A percentile compares a stretch with the other conserved stretches of the same genome.
Conservation (phyloP, 225 moss, liverwort and hornwort genomes). For the Bryoerythrophyllum caledonicum region DNA sequence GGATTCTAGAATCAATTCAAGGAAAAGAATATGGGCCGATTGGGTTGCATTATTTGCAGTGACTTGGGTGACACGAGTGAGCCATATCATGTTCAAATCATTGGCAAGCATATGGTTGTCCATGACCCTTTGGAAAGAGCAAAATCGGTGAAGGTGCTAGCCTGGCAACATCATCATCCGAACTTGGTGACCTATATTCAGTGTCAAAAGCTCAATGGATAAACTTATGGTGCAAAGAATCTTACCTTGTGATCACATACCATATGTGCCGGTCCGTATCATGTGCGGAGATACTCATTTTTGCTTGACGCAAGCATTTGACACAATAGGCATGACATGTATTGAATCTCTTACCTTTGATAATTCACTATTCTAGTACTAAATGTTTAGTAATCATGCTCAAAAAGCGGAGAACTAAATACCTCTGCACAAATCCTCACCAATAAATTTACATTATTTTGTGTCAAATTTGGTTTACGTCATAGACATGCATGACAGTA, state of each 20-base stretch:
- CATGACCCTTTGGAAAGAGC: not conserved
- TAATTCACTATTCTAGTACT: not conserved
- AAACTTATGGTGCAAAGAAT: not conserved
- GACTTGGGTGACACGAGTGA: not conserved
- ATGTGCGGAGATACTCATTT: too few relatives aligned
- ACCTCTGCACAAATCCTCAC: not conserved
- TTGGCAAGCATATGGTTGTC: not conserved
- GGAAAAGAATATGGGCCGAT: not conserved
- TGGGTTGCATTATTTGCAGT: conserved; percentile 10
- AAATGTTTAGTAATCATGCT: not conserved
- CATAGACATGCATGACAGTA: not conserved
- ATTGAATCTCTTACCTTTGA: not conserved
- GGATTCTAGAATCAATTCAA: not conserved
- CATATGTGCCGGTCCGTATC: too few relatives aligned
- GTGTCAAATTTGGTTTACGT: not conserved
- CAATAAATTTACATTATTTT: not conserved
- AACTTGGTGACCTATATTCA: too few relatives aligned
- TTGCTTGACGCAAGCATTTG: too few relatives aligned
- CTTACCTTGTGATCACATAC: not conserved
- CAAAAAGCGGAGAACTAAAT: not conserved
- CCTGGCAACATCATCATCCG: not conserved
- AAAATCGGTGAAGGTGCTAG: not conserved
- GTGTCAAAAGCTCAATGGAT: not conserved
- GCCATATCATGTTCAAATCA: not conserved
- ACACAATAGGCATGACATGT: too few relatives aligned